Conservation (phyloP, 768 basidiomycete species). For the Suillus subaureus region DNA sequence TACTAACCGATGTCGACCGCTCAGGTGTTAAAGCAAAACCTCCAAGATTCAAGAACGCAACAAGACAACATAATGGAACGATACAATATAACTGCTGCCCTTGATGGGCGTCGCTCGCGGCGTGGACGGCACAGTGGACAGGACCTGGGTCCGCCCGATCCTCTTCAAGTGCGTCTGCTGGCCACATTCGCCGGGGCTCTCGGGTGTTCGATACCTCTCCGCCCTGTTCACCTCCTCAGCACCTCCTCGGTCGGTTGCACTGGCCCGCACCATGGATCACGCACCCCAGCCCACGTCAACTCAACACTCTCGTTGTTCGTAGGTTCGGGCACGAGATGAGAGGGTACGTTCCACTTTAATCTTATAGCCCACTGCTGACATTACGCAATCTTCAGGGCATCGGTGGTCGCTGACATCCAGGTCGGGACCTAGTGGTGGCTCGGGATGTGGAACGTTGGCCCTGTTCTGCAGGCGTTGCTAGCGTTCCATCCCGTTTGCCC, state of each 20-base stretch:
- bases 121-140: background rate
- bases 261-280: background rate
- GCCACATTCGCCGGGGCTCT: background rate
- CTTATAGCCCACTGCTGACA: background rate
- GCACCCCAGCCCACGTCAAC: constrained; percentile 3
- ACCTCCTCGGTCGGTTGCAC: background rate
- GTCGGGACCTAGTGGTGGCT: background rate
- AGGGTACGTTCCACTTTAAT: background rate
- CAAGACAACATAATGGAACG: background rate
- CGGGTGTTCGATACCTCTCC: background rate
- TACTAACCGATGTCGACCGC: background rate
- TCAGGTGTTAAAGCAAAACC: background rate
- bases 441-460: background rate
- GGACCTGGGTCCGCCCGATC: background rate
- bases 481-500: background rate
- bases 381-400: background rate
- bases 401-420: background rate
- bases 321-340: background rate
- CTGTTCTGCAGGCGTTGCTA: background rate
- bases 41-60: background rate
- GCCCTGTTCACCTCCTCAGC: background rate
- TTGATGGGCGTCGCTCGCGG: background rate
- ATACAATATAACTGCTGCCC: background rate
- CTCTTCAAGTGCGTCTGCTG: background rate
- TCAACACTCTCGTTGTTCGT: background rate